These are phyloP conservation scores for Rhododendron ovatum DNA, from an alignment of 148 eudicot genomes.

Conservation along the genomic window DNA sequence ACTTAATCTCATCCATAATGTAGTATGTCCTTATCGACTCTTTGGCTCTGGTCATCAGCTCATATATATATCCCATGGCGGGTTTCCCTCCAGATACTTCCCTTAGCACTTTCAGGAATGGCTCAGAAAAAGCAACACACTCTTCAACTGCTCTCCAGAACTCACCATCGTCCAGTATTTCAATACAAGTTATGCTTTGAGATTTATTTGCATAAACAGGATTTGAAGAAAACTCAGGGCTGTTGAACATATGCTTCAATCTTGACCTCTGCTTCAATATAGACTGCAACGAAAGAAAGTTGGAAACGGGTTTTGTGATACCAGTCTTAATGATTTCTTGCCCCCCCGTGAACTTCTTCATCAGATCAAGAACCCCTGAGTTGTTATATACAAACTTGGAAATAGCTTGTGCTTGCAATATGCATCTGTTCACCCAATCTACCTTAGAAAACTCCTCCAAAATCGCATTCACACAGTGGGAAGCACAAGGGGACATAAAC, in stretches of 20 bases:
- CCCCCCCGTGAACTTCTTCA: slow-evolving; percentile 79
- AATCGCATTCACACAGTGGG: slow-evolving; percentile 70
- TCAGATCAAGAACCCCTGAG: slow-evolving; percentile 55
- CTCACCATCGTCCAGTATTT: slow-evolving; percentile 71
- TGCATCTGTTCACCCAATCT: slow-evolving; percentile 85
- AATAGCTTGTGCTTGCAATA: slow-evolving; percentile 72
- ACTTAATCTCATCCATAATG: slow-evolving; percentile 93
- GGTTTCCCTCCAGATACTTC: slow-evolving; percentile 85
- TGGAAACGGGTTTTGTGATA: slow-evolving; percentile 67
- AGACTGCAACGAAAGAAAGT: slow-evolving; percentile 74
- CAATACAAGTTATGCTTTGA: slow-evolving; percentile 61
- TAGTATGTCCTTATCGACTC: slow-evolving; percentile 91
- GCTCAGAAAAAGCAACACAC: slow-evolving; percentile 87
- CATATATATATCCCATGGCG: slow-evolving; percentile 73
- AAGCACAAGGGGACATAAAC: slow-evolving; percentile 90
- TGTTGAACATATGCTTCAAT: slow-evolving; percentile 80
- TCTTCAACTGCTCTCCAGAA: slow-evolving; percentile 89
- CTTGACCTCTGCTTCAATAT: slow-evolving; percentile 67
- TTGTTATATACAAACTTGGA: slow-evolving; percentile 76
- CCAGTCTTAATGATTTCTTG: slow-evolving; percentile 77
- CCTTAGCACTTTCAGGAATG: slow-evolving; percentile 78
- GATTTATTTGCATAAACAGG: slow-evolving; percentile 54
- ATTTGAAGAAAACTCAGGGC: slow-evolving; percentile 63
- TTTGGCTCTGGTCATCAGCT: slow-evolving; percentile 86
- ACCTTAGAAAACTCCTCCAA: slow-evolving; percentile 83